A percentile compares a stretch with the other conserved stretches of the same genome.
Evolutionary conservation across 2,329 filamentous ascomycete genomes (phyloP).

Genomic region (Xylogone sp.): DNA sequence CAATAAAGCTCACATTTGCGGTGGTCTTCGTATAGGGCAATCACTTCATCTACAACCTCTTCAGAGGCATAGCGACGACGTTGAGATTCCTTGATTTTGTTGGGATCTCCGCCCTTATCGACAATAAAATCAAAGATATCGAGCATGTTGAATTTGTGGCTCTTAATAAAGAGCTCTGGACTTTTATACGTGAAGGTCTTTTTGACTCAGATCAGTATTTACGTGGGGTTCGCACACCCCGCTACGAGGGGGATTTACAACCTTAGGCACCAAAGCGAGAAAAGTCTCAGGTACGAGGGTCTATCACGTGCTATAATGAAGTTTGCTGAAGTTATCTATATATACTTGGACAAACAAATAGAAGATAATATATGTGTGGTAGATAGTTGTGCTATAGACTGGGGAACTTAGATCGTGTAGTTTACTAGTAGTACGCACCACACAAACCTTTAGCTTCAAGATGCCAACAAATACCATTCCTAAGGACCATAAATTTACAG

Average conservation of each 20-base stretch:
- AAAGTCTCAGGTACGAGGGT: too few species aligned
- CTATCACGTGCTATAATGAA: neutral
- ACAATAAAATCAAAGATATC: constrained; percentile 76
- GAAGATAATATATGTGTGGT: too few species aligned
- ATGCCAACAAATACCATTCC: neutral
- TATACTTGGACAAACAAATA: too few species aligned
- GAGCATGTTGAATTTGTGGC: constrained; percentile 50
- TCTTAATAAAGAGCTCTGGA: neutral
- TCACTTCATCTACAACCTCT: constrained; percentile 86
- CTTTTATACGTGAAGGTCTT: neutral
- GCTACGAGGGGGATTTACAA: neutral
- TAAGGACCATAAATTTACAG: neutral
- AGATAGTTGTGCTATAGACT: too few species aligned
- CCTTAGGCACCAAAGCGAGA: too few species aligned
- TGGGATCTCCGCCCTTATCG: constrained; percentile 87
- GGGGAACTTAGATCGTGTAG: too few species aligned
- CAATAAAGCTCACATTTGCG: constrained; percentile 55
- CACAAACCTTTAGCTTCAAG: neutral
- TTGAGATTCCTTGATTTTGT: constrained; percentile 90
- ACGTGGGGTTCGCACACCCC: neutral
- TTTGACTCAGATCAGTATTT: neutral
- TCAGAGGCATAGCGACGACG: constrained; percentile 75
- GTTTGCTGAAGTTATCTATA: too few species aligned
- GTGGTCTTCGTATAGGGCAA: constrained; percentile 81
- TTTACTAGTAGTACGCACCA: neutral